A percentile compares a stretch with the other conserved stretches of the same genome.
These are phyloP conservation scores for Leccinum subgranulosum DNA, from an alignment of 768 basidiomycete genomes.

Conservation along the genomic window DNA sequence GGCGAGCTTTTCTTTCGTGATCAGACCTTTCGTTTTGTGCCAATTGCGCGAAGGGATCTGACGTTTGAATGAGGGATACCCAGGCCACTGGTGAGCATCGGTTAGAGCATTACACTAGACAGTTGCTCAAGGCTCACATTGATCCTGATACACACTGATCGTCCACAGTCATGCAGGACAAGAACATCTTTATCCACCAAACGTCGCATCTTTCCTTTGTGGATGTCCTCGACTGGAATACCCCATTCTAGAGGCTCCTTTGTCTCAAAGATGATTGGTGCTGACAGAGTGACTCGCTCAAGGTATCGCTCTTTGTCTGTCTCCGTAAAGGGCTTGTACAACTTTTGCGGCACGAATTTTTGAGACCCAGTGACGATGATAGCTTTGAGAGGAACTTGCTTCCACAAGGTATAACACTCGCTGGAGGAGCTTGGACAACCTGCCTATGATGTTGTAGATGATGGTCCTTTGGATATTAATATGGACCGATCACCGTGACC, in stretches of 20 bases:
- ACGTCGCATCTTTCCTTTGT: slow-evolving; percentile 49
- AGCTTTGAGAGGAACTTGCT: slow-evolving; percentile 2
- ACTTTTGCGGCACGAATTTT: slow-evolving; percentile 58
- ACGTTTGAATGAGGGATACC: slow-evolving; percentile 67
- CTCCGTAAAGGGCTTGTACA: slow-evolving; percentile 75
- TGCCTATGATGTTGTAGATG: slow-evolving; percentile 1
- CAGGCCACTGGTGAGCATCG: slow-evolving; percentile 60
- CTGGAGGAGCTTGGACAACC: slow-evolving; percentile 3
- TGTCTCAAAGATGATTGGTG: slow-evolving; percentile 61
- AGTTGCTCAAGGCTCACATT: slow-evolving; percentile 45
- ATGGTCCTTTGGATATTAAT: neutral
- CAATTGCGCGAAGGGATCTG: slow-evolving; percentile 73
- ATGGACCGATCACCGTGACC: neutral
- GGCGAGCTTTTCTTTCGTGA: slow-evolving; percentile 71
- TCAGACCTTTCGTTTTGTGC: slow-evolving; percentile 75
- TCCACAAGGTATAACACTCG: slow-evolving; percentile 18
- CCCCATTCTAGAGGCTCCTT: slow-evolving; percentile 55
- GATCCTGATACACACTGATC: slow-evolving; percentile 75
- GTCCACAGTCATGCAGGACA: slow-evolving; percentile 70
- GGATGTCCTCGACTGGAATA: slow-evolving; percentile 67
- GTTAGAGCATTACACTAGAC: slow-evolving; percentile 39
- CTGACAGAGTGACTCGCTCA: slow-evolving; percentile 60
- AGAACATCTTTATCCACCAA: slow-evolving; percentile 57
- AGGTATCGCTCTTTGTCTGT: slow-evolving; percentile 77
- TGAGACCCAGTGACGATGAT: slow-evolving; percentile 31